phyloP scores from a whole-genome alignment of 106 monocot genomes.

The Iris macrosiphon region DNA sequence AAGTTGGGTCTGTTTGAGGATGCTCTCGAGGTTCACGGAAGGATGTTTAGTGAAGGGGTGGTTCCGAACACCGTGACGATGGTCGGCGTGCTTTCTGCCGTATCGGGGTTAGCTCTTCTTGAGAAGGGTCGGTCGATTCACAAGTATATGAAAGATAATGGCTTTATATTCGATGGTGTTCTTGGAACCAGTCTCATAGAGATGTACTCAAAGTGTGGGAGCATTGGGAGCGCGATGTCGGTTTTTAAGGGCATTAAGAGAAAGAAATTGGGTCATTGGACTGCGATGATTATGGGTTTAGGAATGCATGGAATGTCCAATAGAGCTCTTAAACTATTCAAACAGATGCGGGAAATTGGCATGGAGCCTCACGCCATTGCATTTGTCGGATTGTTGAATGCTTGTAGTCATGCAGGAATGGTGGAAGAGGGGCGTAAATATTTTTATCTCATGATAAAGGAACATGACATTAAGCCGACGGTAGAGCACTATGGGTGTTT shows the following conservation, averaged over 20 bases:
- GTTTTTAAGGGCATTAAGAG: conserved; percentile 5
- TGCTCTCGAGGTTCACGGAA: neutral
- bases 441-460: conserved; percentile 13
- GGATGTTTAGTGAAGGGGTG: conserved; percentile 2
- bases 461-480: conserved; percentile 10
- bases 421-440: conserved; percentile 14
- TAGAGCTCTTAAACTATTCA: conserved; percentile 4
- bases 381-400: conserved; percentile 17
- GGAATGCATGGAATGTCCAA: conserved; percentile 19
- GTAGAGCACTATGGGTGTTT: conserved; percentile 16
- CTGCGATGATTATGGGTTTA: conserved; percentile 21
- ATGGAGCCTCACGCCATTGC: conserved; percentile 2
- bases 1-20: conserved; percentile 1
- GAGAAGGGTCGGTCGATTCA: conserved; percentile 11
- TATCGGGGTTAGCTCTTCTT: conserved; percentile 17
- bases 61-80: conserved; percentile 3
- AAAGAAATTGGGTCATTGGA: conserved; percentile 24
- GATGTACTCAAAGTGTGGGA: conserved; percentile 23
- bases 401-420: conserved; percentile 20
- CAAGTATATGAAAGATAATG: neutral
- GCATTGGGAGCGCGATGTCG: conserved; percentile 11
- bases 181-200: conserved; percentile 17
- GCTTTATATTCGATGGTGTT: conserved; percentile 13
- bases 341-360: conserved; percentile 8
- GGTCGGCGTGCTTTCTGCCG: conserved; percentile 13